These are phyloP conservation scores for Salix purpurea DNA, from an alignment of 345 rosid genomes.

Conservation along the genomic window DNA sequence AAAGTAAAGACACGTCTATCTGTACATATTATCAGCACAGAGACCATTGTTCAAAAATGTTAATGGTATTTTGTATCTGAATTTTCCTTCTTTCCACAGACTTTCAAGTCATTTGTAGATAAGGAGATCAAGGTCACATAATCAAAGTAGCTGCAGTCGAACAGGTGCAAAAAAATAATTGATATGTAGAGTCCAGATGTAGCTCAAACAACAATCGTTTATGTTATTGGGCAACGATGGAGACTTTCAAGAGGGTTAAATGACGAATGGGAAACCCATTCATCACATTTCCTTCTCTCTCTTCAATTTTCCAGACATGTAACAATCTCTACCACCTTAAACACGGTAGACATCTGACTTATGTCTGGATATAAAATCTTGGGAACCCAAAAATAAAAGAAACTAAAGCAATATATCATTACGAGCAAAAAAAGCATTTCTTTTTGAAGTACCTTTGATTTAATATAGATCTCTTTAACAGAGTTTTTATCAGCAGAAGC, in stretches of 20 bases:
- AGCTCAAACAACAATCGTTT: slow-evolving; percentile 15
- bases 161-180: background rate
- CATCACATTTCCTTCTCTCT: slow-evolving; percentile 14
- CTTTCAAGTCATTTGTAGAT: no score
- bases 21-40: background rate
- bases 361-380: slow-evolving; percentile 14
- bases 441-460: slow-evolving; percentile 16
- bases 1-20: background rate
- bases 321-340: slow-evolving; percentile 22
- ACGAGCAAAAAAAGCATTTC: background rate
- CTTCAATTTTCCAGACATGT: slow-evolving; percentile 33
- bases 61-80: background rate
- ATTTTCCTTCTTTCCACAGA: background rate
- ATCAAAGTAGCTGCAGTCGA: background rate
- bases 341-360: slow-evolving; percentile 18
- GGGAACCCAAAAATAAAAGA: background rate
- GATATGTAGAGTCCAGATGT: slow-evolving; percentile 21
- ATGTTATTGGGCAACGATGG: slow-evolving; percentile 27
- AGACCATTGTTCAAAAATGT: no score
- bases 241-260: slow-evolving; percentile 20
- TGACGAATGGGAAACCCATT: slow-evolving; percentile 19
- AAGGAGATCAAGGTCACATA: no score
- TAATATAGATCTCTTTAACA: background rate
- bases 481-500: slow-evolving; percentile 16
- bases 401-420: background rate